These are phyloP conservation scores for Diaporthe vaccinii DNA, from an alignment of 2,329 filamentous ascomycete genomes.

Conservation along the genomic window DNA sequence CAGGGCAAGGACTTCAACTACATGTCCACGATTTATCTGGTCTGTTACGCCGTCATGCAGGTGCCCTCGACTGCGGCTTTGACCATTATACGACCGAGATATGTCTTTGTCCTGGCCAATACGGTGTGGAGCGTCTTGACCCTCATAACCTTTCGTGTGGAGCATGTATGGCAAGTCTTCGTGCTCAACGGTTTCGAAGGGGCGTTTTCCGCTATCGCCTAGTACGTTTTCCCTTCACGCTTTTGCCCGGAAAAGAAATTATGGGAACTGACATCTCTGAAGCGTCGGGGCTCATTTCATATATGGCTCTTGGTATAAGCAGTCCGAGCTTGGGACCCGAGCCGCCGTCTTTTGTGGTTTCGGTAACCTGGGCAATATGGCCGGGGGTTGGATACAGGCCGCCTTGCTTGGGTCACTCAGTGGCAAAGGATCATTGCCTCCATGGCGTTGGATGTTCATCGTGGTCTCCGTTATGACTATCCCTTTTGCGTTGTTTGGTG, in stretches of 20 bases:
- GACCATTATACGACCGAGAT: conserved; percentile 50
- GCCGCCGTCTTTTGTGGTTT: conserved; percentile 58
- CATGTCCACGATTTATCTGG: conserved; percentile 52
- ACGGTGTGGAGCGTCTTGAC: conserved; percentile 59
- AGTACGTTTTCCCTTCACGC: conserved; percentile 47
- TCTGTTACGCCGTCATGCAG: conserved; percentile 59
- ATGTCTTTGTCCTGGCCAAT: conserved; percentile 58
- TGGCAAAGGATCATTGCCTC: conserved; percentile 51
- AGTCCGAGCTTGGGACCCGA: conserved; percentile 56
- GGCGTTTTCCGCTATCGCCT: conserved; percentile 58
- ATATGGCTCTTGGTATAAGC: conserved; percentile 59
- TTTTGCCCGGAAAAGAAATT: neutral
- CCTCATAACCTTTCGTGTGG: conserved; percentile 57
- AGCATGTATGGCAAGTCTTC: conserved; percentile 58
- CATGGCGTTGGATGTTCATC: conserved; percentile 60
- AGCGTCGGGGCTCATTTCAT: conserved; percentile 59
- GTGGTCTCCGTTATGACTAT: conserved; percentile 58
- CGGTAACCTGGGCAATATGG: conserved; percentile 58
- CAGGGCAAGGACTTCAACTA: conserved; percentile 57
- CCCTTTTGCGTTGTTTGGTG: conserved; percentile 56
- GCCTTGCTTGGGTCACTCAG: conserved; percentile 53
- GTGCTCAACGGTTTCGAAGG: conserved; percentile 59
- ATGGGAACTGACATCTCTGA: neutral
- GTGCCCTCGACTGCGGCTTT: conserved; percentile 57
- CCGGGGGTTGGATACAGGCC: conserved; percentile 60